Evolutionary conservation across 768 basidiomycete genomes (phyloP), one percentile per base, ranked within the genome.

Genomic region (Rhizopogon vulgaris): DNA sequence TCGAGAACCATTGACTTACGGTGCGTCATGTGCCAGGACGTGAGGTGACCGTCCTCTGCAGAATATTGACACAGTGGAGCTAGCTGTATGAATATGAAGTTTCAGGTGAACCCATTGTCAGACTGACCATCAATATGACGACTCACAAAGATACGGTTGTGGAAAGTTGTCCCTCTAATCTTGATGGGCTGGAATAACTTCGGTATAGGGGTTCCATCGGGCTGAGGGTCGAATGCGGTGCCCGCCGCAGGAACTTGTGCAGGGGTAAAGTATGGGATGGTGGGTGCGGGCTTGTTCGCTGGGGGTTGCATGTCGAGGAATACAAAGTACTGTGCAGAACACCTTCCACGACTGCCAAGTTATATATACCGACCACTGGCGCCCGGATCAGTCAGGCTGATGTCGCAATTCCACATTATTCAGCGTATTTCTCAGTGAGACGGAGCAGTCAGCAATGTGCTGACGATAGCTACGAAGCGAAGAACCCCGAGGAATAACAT

Each of bases 1-100:
- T 42, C 22, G 0, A 39, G 10, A 40, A 7, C 43, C 43, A 4
- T 4, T 24, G 28, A 65, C 65, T 58, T 55, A 80, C 80, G 74
- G 62, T 92, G 87, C 15, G 90, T 86, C 4, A 91, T 67, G 64
- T 93, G 91, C 83, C 85, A 91, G 56, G 90, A 85, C 1, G 89
- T 90, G 3, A 83, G 80, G 59, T 87, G 82, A 0, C 90, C 90
- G 48, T 83, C 70, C 41, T 86, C 78, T 8, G 82, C 74, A 52
- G 83, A 85, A 69, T 92, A 93, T 66, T 85, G 83, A 64, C 90
- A 91, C 89, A 91, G 90, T 2, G 86, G 87, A 10, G 86, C 71
- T 83, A 84, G 55, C 8, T 42, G 40, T 38, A 48, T 24, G 25
- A 41, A 14, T 40, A 17, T 52, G 11, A 25, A 38, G 41, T 15